Base-by-base conservation (phyloP, 2,329 filamentous ascomycete species). In the Ophiosphaerella herpotricha region DNA sequence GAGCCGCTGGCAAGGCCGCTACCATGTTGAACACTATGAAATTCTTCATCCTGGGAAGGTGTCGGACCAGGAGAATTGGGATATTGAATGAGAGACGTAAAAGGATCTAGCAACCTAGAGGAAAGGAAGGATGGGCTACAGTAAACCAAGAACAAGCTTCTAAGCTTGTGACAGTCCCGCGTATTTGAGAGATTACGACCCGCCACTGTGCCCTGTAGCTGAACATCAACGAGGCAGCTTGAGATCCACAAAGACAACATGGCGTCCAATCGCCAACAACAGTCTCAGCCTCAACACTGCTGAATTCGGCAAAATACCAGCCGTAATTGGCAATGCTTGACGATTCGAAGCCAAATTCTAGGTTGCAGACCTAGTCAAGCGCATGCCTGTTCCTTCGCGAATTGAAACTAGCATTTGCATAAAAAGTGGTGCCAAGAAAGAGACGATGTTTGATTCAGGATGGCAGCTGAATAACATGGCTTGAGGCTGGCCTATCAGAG, bases 1-100 rank as follows among this genome's bases (percentile, higher is more conserved):
- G 49, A 7, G 40, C 60, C 4, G 39, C 43, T 12, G 63, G 59
- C 11, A 66, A 36, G 4, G 50, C 50, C 42, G 58, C 55, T 29
- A 57, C 34, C 2, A 51, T 39, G 54, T 51, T 44, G 43, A 61
- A 7, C 9, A 64, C 14, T 23, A 21, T 33, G 14, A 26, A 46
- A 32, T 29, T 23, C 45, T 42, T 53, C 57, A 60, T 60, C 8
- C 32, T 32, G 12, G 34, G 21, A 11, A 16, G 29, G 8, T 7
- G n/a, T 18, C 12, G 23, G 26, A 29, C 14, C 16, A 13, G 46
- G 32, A 37, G 11, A 29, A 7, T 11, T 21, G 8, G 23, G 21
- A 16, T 14, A 6, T 29, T 23, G n/a, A 21, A 43, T 12, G 16
- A 8, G 32, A 35, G 21, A 24, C 6, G 7, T 14, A 12, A 32